Base-by-base conservation (phyloP, 1,284 basidiomycete genomes). In the Amylostereum areolatum region DNA sequence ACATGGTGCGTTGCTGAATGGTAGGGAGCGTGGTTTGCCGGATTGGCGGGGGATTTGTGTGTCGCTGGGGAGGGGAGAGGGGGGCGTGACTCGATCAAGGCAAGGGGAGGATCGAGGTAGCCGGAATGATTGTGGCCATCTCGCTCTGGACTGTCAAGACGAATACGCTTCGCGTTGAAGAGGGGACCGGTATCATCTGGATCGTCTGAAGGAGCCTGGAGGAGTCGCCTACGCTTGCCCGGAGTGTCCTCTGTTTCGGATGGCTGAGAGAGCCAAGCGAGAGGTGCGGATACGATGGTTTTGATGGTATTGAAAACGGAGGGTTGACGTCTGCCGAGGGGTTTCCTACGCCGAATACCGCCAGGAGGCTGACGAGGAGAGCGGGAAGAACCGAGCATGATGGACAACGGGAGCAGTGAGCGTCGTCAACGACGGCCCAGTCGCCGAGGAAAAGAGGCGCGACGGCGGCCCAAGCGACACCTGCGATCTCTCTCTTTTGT, bases 201-300 rank as follows among this genome's bases (percentile, higher is more conserved):
- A 28, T 47, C 46, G 29, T 51, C 42, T 12, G 43, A 47, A n/a
- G 51, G 31, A n/a, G 46, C 31, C 1, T 32, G 10, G 29, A 36
- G 44, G 35, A 52, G 28, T 30, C 52, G 51, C 34, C 52, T 52
- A 49, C 53, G 51, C 45, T 57, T 52, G 32, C 49, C 53, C 37
- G 44, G 51, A 34, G 52, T 55, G 52, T 55, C 53, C 30, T 51
- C 75, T 53, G 70, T 64, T 37, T 55, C 53, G 40, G 52, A 52
- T 42, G 1, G 62, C 66, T 64, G 55, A 1, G 65, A 64, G 55
- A 83, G 74, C 82, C 83, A 83, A 54, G 70, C 58, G 54, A 85
- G 71, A 42, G 83, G 81, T 11, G 79, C 77, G 18, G 81, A 74
- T 55, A 85, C 81, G 62, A 85, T 69, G 65, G 71, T 78, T 69